Conservation (phyloP, 352 stramenopile species). For the Globisporangium barbulae region DNA sequence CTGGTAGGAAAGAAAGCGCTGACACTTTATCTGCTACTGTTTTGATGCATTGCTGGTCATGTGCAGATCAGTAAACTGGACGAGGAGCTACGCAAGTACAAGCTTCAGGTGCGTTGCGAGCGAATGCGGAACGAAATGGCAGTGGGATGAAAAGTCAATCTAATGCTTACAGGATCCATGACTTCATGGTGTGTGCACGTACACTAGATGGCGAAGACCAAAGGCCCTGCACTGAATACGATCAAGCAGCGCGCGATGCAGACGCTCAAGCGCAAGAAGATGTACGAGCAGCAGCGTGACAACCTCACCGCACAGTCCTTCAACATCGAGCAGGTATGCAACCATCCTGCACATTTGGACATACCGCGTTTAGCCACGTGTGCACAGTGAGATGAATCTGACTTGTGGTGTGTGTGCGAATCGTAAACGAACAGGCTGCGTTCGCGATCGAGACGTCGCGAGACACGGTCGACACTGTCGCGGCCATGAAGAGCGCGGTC, state of each 20-base stretch:
- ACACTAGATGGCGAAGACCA: conserved; percentile 69
- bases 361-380: neutral
- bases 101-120: conserved; percentile 39
- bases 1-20: neutral
- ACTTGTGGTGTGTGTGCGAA: neutral
- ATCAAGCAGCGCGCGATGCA: conserved; percentile 85
- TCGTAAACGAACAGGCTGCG: conserved; percentile 34
- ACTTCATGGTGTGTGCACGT: neutral
- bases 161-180: neutral
- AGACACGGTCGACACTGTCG: conserved; percentile 90
- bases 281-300: conserved; percentile 83
- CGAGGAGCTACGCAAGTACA: conserved; percentile 80
- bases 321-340: conserved; percentile 76
- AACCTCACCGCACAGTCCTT: conserved; percentile 81
- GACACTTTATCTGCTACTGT: neutral
- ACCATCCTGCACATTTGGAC: too few relatives aligned
- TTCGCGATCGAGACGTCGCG: conserved; percentile 93
- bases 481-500: conserved; percentile 93
- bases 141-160: neutral
- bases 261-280: conserved; percentile 88
- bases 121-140: neutral
- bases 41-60: neutral
- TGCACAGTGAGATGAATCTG: neutral
- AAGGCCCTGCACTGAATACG: conserved; percentile 57
- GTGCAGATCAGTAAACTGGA: conserved; percentile 76